Conservation (phyloP, 2,329 filamentous ascomycete species). For the Venturia asperata region DNA sequence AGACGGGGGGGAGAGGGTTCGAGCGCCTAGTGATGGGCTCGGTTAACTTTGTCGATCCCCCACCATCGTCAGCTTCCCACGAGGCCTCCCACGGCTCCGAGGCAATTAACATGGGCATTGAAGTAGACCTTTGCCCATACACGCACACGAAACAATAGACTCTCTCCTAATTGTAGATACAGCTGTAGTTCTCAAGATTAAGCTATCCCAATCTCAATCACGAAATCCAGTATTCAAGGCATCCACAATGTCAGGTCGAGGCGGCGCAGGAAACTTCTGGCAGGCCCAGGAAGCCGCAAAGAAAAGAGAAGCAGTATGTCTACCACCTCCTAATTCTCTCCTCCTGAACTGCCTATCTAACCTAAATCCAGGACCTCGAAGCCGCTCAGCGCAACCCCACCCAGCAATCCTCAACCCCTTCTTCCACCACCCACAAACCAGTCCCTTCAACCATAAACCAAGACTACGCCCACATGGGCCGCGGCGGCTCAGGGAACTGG, state of each 20-base stretch:
- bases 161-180: background rate
- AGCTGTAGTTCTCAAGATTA: background rate
- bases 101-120: background rate
- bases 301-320: constrained; percentile 10
- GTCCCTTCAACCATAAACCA: constrained; percentile 4
- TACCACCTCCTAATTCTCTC: background rate
- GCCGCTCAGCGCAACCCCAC: background rate
- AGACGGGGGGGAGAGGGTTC: no score
- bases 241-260: constrained; percentile 12
- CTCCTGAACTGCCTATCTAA: background rate
- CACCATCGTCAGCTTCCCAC: background rate
- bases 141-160: background rate
- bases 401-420: background rate
- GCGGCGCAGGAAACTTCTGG: constrained; percentile 16
- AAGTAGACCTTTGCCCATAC: no score
- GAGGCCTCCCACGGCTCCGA: background rate
- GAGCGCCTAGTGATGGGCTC: no score
- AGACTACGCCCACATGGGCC: constrained; percentile 20
- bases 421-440: background rate
- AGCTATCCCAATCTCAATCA: background rate
- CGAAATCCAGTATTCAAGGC: background rate
- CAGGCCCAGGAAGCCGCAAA: background rate
- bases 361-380: constrained; percentile 9
- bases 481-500: constrained; percentile 20
- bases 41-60: background rate